Percentiles rank a stretch among this genome's conserved stretches.
Evolutionary conservation across 2,329 filamentous ascomycete species (phyloP).

Genomic region (Septoria linicola): DNA sequence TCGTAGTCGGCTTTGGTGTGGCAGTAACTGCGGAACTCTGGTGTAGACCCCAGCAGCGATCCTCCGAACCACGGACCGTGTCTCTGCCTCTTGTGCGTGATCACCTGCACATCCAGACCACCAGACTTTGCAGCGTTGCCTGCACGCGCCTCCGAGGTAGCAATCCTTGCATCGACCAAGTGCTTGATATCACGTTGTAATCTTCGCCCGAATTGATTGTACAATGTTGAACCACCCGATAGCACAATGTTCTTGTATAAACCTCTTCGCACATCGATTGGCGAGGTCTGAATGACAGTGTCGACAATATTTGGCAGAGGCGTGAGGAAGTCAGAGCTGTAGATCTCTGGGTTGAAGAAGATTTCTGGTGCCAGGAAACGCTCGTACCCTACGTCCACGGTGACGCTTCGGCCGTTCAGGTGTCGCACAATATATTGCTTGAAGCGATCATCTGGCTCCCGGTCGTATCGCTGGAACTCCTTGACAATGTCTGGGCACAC

Average conservation of each 20-base stretch:
- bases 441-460: slow-evolving; percentile 81
- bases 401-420: slow-evolving; percentile 78
- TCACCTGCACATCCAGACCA: slow-evolving; percentile 93
- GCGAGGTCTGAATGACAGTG: slow-evolving; percentile 93
- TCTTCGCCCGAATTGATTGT: slow-evolving; percentile 96
- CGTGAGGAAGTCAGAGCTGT: slow-evolving; percentile 97
- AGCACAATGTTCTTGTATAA: slow-evolving; percentile 99
- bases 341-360: slow-evolving; percentile 99
- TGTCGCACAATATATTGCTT: slow-evolving; percentile 84
- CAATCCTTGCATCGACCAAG: slow-evolving; percentile 87
- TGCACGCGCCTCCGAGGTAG: slow-evolving; percentile 85
- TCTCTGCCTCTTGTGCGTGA: slow-evolving; percentile 94
- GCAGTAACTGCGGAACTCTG: slow-evolving; percentile 98
- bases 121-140: slow-evolving; percentile 84
- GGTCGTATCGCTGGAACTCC: slow-evolving; percentile 92
- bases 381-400: slow-evolving; percentile 94
- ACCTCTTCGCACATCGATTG: slow-evolving; percentile 93
- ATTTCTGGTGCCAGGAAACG: slow-evolving; percentile 97
- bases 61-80: slow-evolving; percentile 99
- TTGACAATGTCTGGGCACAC: slow-evolving; percentile 98
- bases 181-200: slow-evolving; percentile 97
- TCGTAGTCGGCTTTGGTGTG: slow-evolving; percentile 81
- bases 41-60: slow-evolving; percentile 91
- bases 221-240: slow-evolving; percentile 92
- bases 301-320: slow-evolving; percentile 93